Conservation (phyloP, 805 yeast species). For the Zygotorulaspora florentina region DNA sequence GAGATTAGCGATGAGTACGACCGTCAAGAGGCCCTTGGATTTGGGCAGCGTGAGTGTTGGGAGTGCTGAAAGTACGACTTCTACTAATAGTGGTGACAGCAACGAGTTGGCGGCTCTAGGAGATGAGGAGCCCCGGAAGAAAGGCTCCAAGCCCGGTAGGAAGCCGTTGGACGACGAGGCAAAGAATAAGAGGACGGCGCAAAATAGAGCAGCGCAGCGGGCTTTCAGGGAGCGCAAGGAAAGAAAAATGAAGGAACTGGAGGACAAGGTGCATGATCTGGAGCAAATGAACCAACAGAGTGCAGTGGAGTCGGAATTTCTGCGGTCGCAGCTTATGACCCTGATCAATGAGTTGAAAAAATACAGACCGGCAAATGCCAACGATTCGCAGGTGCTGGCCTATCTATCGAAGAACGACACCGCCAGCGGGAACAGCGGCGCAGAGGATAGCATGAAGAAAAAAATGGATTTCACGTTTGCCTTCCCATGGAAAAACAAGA, state of each 20-base stretch:
- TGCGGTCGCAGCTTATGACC: constrained; percentile 71
- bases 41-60: constrained; percentile 1
- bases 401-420: constrained; percentile 19
- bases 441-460: constrained; percentile 18
- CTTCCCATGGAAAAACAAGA: constrained; percentile 45
- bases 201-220: constrained; percentile 97
- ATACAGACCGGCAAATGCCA: constrained; percentile 42
- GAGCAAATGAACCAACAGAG: constrained; percentile 70
- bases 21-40: constrained; percentile 20
- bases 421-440: background rate
- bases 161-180: constrained; percentile 77
- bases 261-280: constrained; percentile 65
- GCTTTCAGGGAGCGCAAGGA: constrained; percentile 96
- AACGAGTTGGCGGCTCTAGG: background rate
- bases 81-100: background rate
- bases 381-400: constrained; percentile 25
- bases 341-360: constrained; percentile 66
- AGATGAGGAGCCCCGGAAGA: constrained; percentile 18
- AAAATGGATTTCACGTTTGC: constrained; percentile 44
- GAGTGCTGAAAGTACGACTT: background rate
- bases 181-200: constrained; percentile 87
- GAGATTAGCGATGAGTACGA: constrained; percentile 11
- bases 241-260: constrained; percentile 76
- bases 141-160: constrained; percentile 63
- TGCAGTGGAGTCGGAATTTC: constrained; percentile 64